Evolutionary conservation across 2,329 filamentous ascomycete species (phyloP), one percentile per base, ranked within the genome.

Genomic region (Purpureocillium lavendulum): DNA sequence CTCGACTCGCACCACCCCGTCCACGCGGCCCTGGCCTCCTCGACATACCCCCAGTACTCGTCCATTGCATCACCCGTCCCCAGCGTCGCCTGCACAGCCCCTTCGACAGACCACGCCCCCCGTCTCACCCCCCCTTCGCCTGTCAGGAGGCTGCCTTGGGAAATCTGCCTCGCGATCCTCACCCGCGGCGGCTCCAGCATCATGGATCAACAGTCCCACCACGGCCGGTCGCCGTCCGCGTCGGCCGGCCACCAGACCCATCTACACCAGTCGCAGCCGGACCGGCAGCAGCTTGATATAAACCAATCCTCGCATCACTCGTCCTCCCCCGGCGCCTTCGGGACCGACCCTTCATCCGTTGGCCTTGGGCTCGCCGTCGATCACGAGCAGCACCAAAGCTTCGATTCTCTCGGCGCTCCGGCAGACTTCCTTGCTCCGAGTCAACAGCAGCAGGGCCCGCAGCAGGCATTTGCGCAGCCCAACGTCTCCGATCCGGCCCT

Each of bases 271-370:
- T 10, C 21, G 21, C 21, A 13, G 29, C n/a, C 29, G n/a, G n/a
- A 30, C n/a, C 69, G n/a, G n/a, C n/a, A 75, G 54, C 64, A 62
- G 57, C 59, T 67, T 66, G 71, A 78, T 80, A 82, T 84, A 81
- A 83, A 73, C 60, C 77, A 78, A 59, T 73, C 67, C 49, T 30
- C 38, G 18, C 78, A 30, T 12, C 29, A 77, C 60, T 82, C 80
- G 52, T 75, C 78, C 52, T 77, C 77, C 56, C 74, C 73, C 61
- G 68, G 68, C 51, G 75, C 72, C 53, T 67, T 71, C 57, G 65
- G 70, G 56, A 47, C 56, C 34, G 68, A 69, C 55, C 61, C 70
- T 42, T 53, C 61, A 51, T 67, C 65, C 38, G 65, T 70, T 51
- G 71, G 71, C 52, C 67, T 80, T 49, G 77, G 75, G 55, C 69